phyloP scores from a whole-genome alignment of 2,329 filamentous ascomycete species.

The Exophiala dermatitidis region DNA sequence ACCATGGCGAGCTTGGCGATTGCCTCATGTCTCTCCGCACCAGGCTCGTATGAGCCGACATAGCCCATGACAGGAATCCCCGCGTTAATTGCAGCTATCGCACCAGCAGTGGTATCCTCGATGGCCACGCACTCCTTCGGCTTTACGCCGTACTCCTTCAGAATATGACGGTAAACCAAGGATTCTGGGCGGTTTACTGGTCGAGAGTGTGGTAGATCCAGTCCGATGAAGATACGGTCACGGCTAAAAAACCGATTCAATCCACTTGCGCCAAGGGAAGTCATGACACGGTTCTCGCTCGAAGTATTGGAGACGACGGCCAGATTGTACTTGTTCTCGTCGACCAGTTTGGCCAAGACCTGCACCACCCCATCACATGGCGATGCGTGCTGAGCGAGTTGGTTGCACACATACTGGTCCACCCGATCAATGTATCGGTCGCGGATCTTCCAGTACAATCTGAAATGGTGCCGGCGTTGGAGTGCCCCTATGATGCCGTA shows the following conservation, averaged over 20 bases:
- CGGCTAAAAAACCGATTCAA: slow-evolving; percentile 74
- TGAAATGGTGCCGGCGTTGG: slow-evolving; percentile 67
- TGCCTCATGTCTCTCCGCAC: slow-evolving; percentile 58
- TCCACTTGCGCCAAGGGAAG: slow-evolving; percentile 69
- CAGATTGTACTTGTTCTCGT: slow-evolving; percentile 60
- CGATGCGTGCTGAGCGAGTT: slow-evolving; percentile 60
- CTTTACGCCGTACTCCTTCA: slow-evolving; percentile 64
- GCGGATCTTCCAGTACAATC: slow-evolving; percentile 59
- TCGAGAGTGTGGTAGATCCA: neutral
- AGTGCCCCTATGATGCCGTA: slow-evolving; percentile 79
- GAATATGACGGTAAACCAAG: slow-evolving; percentile 60
- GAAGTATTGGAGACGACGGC: slow-evolving; percentile 70
- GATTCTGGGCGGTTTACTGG: neutral
- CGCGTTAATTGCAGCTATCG: slow-evolving; percentile 67
- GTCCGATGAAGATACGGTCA: slow-evolving; percentile 40
- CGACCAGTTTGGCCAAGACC: slow-evolving; percentile 58
- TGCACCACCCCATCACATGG: slow-evolving; percentile 63
- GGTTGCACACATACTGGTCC: slow-evolving; percentile 75
- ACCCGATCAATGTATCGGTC: slow-evolving; percentile 68
- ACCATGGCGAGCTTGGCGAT: slow-evolving; percentile 59
- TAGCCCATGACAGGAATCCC: slow-evolving; percentile 78
- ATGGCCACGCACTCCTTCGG: slow-evolving; percentile 68
- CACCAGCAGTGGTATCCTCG: slow-evolving; percentile 83
- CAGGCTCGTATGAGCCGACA: slow-evolving; percentile 65
- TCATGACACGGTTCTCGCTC: slow-evolving; percentile 68